Evolutionary conservation across 306 rosid species (phyloP).

Genomic region (Begonia loranthoides): DNA sequence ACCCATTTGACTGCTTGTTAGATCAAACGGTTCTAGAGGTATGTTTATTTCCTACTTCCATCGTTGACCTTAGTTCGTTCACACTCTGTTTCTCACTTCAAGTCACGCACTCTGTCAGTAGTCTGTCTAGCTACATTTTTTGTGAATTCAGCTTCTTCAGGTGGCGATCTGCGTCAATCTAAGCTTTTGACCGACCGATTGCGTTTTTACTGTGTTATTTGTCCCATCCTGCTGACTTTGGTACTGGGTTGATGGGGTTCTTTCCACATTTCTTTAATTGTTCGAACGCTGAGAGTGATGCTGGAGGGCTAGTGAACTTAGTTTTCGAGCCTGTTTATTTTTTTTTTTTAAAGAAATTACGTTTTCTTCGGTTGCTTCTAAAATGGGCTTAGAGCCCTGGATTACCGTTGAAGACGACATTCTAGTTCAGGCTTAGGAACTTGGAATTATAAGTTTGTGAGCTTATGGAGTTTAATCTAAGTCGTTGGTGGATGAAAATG

Average conservation of each 20-base stretch:
- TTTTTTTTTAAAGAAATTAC: no score
- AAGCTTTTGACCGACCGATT: neutral
- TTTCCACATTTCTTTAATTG: no score
- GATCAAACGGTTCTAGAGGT: constrained; percentile 8
- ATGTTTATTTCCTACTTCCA: neutral
- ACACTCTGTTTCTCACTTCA: constrained; percentile 5
- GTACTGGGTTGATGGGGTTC: neutral
- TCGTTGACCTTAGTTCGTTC: constrained; percentile 7
- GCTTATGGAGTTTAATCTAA: no score
- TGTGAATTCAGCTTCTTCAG: neutral
- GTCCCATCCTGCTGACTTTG: neutral
- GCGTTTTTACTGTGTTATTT: neutral
- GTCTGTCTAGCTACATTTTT: no score
- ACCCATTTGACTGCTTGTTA: constrained; percentile 8
- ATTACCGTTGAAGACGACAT: neutral
- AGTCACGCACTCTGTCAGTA: neutral
- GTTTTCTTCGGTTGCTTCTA: no score
- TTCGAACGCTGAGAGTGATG: no score
- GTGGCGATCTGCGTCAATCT: constrained; percentile 6
- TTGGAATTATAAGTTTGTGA: no score
- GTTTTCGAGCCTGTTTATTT: no score
- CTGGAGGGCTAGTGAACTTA: no score
- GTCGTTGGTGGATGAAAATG: no score
- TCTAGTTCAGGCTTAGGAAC: no score
- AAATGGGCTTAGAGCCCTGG: neutral